These are phyloP conservation scores for Epichloe glyceriae DNA, from an alignment of 2,329 filamentous ascomycete genomes.

Conservation along the genomic window DNA sequence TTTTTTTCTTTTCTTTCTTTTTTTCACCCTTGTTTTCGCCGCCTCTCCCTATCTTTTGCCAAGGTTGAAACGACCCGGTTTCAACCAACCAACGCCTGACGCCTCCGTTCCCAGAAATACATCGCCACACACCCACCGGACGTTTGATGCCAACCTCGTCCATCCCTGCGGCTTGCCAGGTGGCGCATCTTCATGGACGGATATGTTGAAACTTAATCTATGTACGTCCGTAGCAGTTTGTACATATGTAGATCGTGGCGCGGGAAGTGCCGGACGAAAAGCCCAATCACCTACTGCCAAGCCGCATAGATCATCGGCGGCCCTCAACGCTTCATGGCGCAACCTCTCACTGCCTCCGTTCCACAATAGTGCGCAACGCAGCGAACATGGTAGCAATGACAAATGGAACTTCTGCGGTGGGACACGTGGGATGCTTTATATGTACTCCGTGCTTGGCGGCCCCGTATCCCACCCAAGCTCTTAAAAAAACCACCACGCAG, in stretches of 20 bases:
- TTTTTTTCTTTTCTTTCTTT: neutral
- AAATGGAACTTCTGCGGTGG: neutral
- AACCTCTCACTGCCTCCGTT: neutral
- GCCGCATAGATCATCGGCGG: neutral
- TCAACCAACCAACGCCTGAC: neutral
- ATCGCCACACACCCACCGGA: neutral
- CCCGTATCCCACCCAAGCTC: too few species aligned
- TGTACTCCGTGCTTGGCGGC: too few species aligned
- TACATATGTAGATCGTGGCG: neutral
- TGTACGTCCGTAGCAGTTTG: too few species aligned
- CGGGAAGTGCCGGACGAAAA: neutral
- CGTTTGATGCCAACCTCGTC: neutral
- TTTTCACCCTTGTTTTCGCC: neutral
- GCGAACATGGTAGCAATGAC: neutral
- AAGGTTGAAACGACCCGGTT: neutral
- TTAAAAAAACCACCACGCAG: too few species aligned
- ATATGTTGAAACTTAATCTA: neutral
- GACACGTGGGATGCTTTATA: neutral
- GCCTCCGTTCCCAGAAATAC: neutral
- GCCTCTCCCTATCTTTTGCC: neutral
- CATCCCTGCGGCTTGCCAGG: neutral
- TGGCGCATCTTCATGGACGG: neutral
- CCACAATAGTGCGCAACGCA: neutral
- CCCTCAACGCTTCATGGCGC: too few species aligned
- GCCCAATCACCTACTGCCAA: neutral